Base-by-base conservation (phyloP, 768 basidiomycete species). In the Pleurotus giganteus region DNA sequence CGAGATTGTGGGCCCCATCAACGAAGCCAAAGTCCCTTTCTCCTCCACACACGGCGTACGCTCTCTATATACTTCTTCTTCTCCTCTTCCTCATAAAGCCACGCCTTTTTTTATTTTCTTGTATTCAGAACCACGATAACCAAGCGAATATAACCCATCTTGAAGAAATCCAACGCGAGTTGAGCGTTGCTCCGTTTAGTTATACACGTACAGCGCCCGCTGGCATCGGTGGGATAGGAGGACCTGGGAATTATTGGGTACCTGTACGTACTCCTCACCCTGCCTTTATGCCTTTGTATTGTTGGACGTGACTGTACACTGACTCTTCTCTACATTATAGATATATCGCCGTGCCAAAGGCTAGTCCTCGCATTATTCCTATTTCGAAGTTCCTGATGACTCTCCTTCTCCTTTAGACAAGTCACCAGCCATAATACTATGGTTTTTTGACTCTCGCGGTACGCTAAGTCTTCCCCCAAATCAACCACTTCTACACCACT, bases 361-460 rank as follows among this genome's bases (percentile, higher is more conserved):
- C 56, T 51, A 29, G n/a, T 15, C 24, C 15, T 31, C 4, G 27
- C 21, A 12, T 7, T 29, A 31, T 13, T 24, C n/a, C 23, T 26
- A 19, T 32, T n/a, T 51, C 15, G 43, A 47, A 29, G 13, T 56
- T 8, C 44, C 27, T 32, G 31, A 23, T 36, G 4, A 39, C 43
- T 32, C 46, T 34, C 45, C 12, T 15, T 31, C 32, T 21, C 24
- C 27, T 19, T 3, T 55, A 74, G 81, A 86, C 65, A n/a, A 26
- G 1, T 58, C 64, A 4, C 88, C 88, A 3, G 70, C 68, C 3
- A 71, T 89, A 8, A 66, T 90, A 44, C 66, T 89, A 3, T 91
- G 86, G 88, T 88, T 88, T 69, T 91, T 91, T 60, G 89, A 90
- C 67, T 89, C 89, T 2, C 75, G 87, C 57, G 84, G 85, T 82